These are phyloP conservation scores for Fusarium mexicanum DNA, from an alignment of 2,329 filamentous ascomycete species.

Conservation along the genomic window DNA sequence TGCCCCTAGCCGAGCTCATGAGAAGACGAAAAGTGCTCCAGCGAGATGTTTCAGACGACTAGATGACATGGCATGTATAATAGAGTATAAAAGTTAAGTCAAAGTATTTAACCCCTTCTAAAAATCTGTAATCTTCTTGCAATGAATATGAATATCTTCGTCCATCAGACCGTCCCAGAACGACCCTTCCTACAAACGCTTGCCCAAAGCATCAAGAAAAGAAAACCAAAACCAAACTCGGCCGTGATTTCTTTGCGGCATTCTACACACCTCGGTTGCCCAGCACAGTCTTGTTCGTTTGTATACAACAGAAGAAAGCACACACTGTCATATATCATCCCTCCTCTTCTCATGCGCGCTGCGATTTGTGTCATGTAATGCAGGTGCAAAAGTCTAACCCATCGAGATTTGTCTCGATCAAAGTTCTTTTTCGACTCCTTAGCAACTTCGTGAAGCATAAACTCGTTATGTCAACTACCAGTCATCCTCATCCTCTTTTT, in stretches of 20 bases:
- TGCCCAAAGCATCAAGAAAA: constrained; percentile 37
- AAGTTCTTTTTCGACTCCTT: constrained; percentile 24
- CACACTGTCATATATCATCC: constrained; percentile 12
- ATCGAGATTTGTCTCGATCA: constrained; percentile 25
- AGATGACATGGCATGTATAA: constrained; percentile 30
- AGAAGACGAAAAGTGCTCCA: constrained; percentile 59
- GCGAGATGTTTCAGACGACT: constrained; percentile 47
- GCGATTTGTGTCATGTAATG: constrained; percentile 10
- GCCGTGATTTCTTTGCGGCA: constrained; percentile 26
- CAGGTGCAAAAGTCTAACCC: constrained; percentile 11
- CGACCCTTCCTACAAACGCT: constrained; percentile 12
- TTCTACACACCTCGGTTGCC: constrained; percentile 38
- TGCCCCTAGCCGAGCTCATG: constrained; percentile 76
- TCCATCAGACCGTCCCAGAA: constrained; percentile 8
- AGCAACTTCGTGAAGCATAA: constrained; percentile 39
- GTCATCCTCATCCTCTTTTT: constrained; percentile 75
- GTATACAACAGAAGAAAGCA: constrained; percentile 35
- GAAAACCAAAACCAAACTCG: constrained; percentile 42
- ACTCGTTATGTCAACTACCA: constrained; percentile 60
- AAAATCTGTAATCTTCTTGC: constrained; percentile 20
- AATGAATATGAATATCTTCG: constrained; percentile 23
- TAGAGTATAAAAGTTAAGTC: constrained; percentile 25
- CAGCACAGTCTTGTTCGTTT: constrained; percentile 42
- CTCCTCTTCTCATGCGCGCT: constrained; percentile 30
- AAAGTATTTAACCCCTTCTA: constrained; percentile 31